These are phyloP conservation scores for Phytophthora vignae DNA, from an alignment of 352 stramenopile species.

Conservation along the genomic window DNA sequence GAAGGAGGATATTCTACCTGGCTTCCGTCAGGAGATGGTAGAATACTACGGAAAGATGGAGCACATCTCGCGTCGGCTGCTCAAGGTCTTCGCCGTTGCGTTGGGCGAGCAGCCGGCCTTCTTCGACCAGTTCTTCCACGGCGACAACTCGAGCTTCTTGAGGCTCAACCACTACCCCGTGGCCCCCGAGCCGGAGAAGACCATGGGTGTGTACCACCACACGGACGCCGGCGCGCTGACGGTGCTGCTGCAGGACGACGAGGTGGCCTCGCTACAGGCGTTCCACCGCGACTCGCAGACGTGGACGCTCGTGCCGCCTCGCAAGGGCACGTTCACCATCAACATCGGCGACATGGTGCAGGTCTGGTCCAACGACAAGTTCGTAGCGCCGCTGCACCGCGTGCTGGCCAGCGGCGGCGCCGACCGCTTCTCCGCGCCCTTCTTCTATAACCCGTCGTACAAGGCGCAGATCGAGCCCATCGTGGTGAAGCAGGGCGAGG, in stretches of 20 bases:
- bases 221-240: slow-evolving; percentile 68
- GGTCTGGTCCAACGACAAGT: slow-evolving; percentile 65
- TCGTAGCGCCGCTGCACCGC: slow-evolving; percentile 53
- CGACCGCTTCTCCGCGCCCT: slow-evolving; percentile 64
- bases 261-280: slow-evolving; percentile 60
- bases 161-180: slow-evolving; percentile 93
- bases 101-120: slow-evolving; percentile 52
- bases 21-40: slow-evolving; percentile 59
- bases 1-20: slow-evolving; percentile 44
- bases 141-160: slow-evolving; percentile 90
- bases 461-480: slow-evolving; percentile 69
- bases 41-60: slow-evolving; percentile 58
- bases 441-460: slow-evolving; percentile 83
- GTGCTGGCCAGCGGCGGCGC: slow-evolving; percentile 46
- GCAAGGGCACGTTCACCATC: slow-evolving; percentile 58
- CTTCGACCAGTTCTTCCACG: slow-evolving; percentile 70
- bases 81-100: slow-evolving; percentile 64
- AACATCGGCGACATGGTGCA: slow-evolving; percentile 73
- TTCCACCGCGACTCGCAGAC: slow-evolving; percentile 55
- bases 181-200: slow-evolving; percentile 43
- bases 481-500: slow-evolving; percentile 37
- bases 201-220: slow-evolving; percentile 65
- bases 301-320: slow-evolving; percentile 57
- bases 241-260: slow-evolving; percentile 66
- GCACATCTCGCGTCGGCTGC: slow-evolving; percentile 57